A percentile compares a stretch with the other conserved stretches of the same genome.
Conservation (phyloP, 768 basidiomycete genomes). For the Leccinum boreale region DNA sequence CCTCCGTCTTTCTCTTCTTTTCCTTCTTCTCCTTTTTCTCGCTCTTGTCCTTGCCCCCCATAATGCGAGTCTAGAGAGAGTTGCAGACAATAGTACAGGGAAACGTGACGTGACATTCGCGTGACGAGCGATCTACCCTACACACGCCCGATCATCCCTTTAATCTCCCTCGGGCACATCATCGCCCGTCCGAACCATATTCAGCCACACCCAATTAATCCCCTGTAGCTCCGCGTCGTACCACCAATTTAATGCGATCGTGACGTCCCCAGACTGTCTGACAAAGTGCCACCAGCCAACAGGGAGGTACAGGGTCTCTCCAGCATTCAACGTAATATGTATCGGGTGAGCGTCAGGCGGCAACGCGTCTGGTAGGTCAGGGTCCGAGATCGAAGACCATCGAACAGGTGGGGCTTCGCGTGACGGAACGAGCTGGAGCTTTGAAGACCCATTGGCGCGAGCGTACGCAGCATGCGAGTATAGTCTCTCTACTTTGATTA, state of each 20-base stretch:
- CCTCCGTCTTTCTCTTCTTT: conserved; percentile 57
- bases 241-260: conserved; percentile 86
- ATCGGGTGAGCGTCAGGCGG: conserved; percentile 61
- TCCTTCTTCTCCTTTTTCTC: conserved; percentile 77
- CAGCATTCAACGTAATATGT: conserved; percentile 58
- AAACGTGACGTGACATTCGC: conserved; percentile 18
- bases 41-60: conserved; percentile 75
- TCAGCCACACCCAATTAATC: conserved; percentile 66
- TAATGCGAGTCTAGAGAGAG: conserved; percentile 17
- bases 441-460: conserved; percentile 29
- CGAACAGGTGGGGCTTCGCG: conserved; percentile 48
- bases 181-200: conserved; percentile 48
- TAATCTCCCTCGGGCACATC: conserved; percentile 33
- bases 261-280: conserved; percentile 58
- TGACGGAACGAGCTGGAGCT: conserved; percentile 33
- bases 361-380: conserved; percentile 44
- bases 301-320: conserved; percentile 87
- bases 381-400: conserved; percentile 78
- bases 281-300: conserved; percentile 95
- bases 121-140: conserved; percentile 11
- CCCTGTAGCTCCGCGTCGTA: conserved; percentile 79
- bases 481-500: conserved; percentile 43
- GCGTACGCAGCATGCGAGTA: conserved; percentile 69
- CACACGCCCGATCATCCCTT: not conserved
- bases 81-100: not conserved